Percentiles rank a stretch among this genome's conserved stretches.
Evolutionary conservation across 768 basidiomycete species (phyloP).

Genomic region (Tremella yokohamensis): DNA sequence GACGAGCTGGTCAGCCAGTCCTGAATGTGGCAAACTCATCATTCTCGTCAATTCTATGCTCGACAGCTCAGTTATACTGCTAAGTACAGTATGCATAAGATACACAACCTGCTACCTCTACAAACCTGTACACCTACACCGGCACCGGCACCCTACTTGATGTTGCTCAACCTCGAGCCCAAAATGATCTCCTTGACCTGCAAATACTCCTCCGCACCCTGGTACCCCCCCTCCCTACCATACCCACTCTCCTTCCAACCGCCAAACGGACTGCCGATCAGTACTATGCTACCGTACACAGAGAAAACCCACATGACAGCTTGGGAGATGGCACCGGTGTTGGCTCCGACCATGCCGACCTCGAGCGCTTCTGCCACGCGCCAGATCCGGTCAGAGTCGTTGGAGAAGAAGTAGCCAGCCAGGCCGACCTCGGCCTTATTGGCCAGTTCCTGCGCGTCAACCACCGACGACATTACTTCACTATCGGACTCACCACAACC

Average conservation of each 20-base stretch:
- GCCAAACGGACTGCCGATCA: conserved; percentile 28
- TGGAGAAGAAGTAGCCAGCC: conserved; percentile 88
- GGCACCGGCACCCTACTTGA: too few species aligned
- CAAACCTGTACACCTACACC: too few species aligned
- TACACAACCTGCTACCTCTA: too few species aligned
- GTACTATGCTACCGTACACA: background rate
- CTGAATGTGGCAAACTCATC: too few species aligned
- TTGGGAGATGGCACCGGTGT: conserved; percentile 48
- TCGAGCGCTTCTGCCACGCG: conserved; percentile 90
- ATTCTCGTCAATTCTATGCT: too few species aligned
- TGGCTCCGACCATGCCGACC: conserved; percentile 70
- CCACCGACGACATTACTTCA: background rate
- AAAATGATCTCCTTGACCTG: conserved; percentile 35
- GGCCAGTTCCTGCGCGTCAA: conserved; percentile 57
- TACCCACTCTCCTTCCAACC: conserved; percentile 67
- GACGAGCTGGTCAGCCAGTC: too few species aligned
- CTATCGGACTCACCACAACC: conserved; percentile 57
- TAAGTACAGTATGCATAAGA: too few species aligned
- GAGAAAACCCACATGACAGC: conserved; percentile 38
- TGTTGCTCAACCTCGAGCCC: conserved; percentile 10
- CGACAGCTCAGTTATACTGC: too few species aligned
- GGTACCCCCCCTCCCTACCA: conserved; percentile 75
- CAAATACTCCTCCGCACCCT: conserved; percentile 77
- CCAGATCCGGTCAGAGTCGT: conserved; percentile 85
- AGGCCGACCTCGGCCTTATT: conserved; percentile 80